Base-by-base conservation (phyloP, 2,329 filamentous ascomycete species). In the Myriosclerotinia curreyana region DNA sequence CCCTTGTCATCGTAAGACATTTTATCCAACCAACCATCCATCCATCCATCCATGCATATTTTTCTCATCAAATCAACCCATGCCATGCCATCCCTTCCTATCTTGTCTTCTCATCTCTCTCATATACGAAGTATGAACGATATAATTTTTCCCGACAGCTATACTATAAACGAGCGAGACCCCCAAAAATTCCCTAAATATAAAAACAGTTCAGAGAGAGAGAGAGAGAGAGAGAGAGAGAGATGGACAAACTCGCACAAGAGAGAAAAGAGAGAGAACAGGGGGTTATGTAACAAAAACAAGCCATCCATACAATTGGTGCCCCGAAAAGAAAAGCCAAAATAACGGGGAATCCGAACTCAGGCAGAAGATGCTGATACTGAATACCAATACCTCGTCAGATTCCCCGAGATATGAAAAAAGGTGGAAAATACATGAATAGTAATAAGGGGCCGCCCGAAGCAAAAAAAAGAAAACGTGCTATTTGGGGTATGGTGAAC, bases 231-330 rank as follows among this genome's bases (percentile, higher is more conserved):
- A n/a, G n/a, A n/a, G n/a, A n/a, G 64, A 36, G n/a, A 50, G 17
- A 46, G 38, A 38, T 40, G 25, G 25, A 52, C 46, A 44, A 44
- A 31, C 17, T 42, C 38, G 38, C 49, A 61, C 67, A 56, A 68
- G 69, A 64, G 11, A 51, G n/a, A 34, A 15, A 46, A 25, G 8
- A 54, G 25, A 20, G 11, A 46, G 20, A 36, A 25, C 5, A 48
- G 25, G 28, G 5, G 28, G n/a, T 14, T 53, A 62, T 38, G 49
- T 44, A 60, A 46, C 54, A 46, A 52, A 46, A 42, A 60, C 22
- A 51, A 46, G 60, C 60, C 31, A n/a, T 54, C 34, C n/a, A 56
- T 56, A 48, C 11, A 28, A 11, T 48, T 36, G n/a, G 15, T 22
- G 3, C 20, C 22, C 14, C 20, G 25, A 58, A 31, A 7, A 22